Conservation (phyloP, 1,139 yeast species). For the Candida pseudoviswanathii region DNA sequence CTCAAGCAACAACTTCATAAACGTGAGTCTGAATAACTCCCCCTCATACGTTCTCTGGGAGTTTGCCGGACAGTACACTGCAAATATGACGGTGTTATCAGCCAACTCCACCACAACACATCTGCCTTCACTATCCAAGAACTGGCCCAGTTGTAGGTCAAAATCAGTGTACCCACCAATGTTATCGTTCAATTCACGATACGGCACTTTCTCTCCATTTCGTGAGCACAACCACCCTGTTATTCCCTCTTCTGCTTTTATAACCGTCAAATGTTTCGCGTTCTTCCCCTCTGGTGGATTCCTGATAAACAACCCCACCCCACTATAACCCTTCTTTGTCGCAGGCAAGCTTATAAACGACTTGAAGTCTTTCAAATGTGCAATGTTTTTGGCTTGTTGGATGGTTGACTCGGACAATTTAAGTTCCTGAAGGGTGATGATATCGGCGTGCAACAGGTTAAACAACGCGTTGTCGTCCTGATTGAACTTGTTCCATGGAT, state of each 20-base stretch:
- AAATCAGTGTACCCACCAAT: constrained; percentile 77
- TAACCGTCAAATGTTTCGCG: constrained; percentile 46
- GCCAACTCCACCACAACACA: constrained; percentile 75
- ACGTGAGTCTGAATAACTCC: constrained; percentile 58
- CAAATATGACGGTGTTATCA: constrained; percentile 61
- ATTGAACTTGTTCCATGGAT: constrained; percentile 71
- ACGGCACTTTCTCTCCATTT: constrained; percentile 13
- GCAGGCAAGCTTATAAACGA: constrained; percentile 73
- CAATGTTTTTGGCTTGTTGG: constrained; percentile 46
- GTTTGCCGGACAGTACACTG: constrained; percentile 92
- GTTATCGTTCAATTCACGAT: constrained; percentile 28
- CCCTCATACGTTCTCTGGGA: constrained; percentile 74
- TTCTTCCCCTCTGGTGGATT: constrained; percentile 37
- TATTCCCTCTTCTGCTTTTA: constrained; percentile 87
- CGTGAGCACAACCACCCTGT: constrained; percentile 60
- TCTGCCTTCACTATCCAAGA: constrained; percentile 83
- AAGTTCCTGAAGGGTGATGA: constrained; percentile 82
- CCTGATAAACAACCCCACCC: constrained; percentile 84
- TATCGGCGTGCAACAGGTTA: constrained; percentile 62
- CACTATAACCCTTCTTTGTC: constrained; percentile 79
- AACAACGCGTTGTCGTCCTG: constrained; percentile 55
- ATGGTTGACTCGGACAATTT: constrained; percentile 61
- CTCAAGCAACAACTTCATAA: constrained; percentile 57
- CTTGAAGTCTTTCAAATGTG: constrained; percentile 56
- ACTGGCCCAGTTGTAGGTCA: constrained; percentile 40